Evolutionary conservation across 495 filamentous ascomycete genomes (phyloP), one percentile per base, ranked within the genome.

Genomic region (Choiromyces venosus): DNA sequence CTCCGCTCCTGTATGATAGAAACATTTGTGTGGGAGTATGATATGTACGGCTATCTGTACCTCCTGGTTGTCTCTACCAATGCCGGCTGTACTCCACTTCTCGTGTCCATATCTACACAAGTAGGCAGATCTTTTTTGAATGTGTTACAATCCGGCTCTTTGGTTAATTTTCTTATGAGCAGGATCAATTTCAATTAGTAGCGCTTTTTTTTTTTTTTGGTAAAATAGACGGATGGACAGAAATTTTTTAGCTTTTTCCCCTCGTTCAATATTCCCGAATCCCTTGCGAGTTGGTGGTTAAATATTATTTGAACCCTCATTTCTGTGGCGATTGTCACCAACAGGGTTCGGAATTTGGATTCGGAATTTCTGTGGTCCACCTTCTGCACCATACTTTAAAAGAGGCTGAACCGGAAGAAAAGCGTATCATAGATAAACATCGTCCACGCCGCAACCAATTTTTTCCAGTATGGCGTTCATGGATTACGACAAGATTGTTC

Each of bases 401-500:
- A 61, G 25, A 33, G 25, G 52, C 12, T 64, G n/a, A 70, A 70
- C 37, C 12, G 12, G 52, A 18, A 61, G 52, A 29, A 33, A 14
- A 33, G 44, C 4, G 19, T 56, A 10, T 33, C 56, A 33, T n/a
- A 61, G 25, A 61, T 16, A 33, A 61, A 4, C 25, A 33, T n/a
- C 52, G 25, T 33, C 52, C 2, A 33, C 52, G 12, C 12, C 3
- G 25, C 52, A 61, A 33, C 25, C 25, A 29, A 18, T 1, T 33
- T 33, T 33, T 61, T 29, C 12, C 18, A 33, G 29, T 21, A 80
- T 80, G 78, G 78, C 78, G n/a, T 80, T 80, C 46, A 61, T 44
- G 40, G 79, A 81, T 64, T 81, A 81, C 69, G 73, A 81, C 68
- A 81, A 81, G 70, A 76, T 81, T 46, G 64, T 81, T 56, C 68